These are phyloP conservation scores for Cystofilobasidium macerans DNA, from an alignment of 768 basidiomycete genomes.

Conservation along the genomic window DNA sequence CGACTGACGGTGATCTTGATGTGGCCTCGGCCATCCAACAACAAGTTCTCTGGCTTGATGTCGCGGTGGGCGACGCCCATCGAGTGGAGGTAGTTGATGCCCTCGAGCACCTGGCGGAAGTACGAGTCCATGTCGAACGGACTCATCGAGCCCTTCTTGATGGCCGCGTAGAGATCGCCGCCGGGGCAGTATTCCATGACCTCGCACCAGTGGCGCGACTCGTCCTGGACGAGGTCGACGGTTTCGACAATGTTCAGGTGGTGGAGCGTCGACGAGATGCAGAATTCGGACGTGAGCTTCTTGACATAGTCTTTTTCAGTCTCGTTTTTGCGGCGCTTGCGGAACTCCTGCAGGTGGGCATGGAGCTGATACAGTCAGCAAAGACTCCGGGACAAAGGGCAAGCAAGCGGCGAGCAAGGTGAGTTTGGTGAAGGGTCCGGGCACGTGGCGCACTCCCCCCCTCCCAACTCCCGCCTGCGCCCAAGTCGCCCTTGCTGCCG, in stretches of 20 bases:
- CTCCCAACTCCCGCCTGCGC: too few species aligned
- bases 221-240: slow-evolving; percentile 98
- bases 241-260: slow-evolving; percentile 95
- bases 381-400: not conserved
- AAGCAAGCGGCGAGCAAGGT: too few species aligned
- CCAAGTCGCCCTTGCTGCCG: too few species aligned
- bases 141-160: slow-evolving; percentile 91
- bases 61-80: slow-evolving; percentile 98
- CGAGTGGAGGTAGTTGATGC: slow-evolving; percentile 80
- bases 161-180: slow-evolving; percentile 94
- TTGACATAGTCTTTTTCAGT: slow-evolving; percentile 99
- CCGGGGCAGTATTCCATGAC: slow-evolving; percentile 99
- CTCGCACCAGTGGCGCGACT: slow-evolving; percentile 92
- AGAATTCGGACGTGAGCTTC: slow-evolving; percentile 98
- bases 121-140: slow-evolving; percentile 90
- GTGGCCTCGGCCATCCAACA: slow-evolving; percentile 83
- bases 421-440: too few species aligned
- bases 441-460: too few species aligned
- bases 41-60: slow-evolving; percentile 94
- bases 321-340: slow-evolving; percentile 94
- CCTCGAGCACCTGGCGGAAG: slow-evolving; percentile 88
- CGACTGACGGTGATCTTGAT: slow-evolving; percentile 57
- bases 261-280: slow-evolving; percentile 89
- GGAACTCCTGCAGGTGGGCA: slow-evolving; percentile 73
- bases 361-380: too few species aligned